Conservation (phyloP, 2,329 filamentous ascomycete genomes). For the Claviceps cyperi region DNA sequence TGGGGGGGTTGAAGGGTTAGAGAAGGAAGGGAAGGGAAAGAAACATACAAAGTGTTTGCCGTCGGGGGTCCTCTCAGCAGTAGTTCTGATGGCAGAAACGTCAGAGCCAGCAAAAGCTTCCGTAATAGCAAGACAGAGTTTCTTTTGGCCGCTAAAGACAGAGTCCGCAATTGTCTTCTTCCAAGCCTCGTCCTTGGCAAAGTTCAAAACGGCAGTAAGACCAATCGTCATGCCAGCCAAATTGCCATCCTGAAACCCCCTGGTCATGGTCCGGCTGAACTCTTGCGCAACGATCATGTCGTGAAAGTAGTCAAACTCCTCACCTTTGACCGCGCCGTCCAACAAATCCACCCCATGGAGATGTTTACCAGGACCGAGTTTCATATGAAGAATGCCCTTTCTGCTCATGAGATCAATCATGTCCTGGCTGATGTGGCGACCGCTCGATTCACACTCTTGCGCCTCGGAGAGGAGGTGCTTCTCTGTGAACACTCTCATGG, state of each 20-base stretch:
- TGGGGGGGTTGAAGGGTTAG: not conserved
- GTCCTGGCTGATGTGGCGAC: slow-evolving; percentile 54
- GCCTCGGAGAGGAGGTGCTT: slow-evolving; percentile 59
- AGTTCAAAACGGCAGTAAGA: slow-evolving; percentile 67
- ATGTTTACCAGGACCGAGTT: slow-evolving; percentile 70
- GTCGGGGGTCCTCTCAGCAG: slow-evolving; percentile 60
- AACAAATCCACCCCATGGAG: slow-evolving; percentile 56
- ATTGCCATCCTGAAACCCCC: slow-evolving; percentile 78
- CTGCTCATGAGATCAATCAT: slow-evolving; percentile 69
- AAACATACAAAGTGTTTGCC: slow-evolving; percentile 53
- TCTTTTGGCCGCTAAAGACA: slow-evolving; percentile 67
- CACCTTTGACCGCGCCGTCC: slow-evolving; percentile 54
- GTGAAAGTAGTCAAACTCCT: slow-evolving; percentile 81
- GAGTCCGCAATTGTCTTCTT: slow-evolving; percentile 55
- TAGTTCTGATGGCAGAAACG: slow-evolving; percentile 66
- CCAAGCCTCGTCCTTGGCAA: slow-evolving; percentile 51
- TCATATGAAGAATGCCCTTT: slow-evolving; percentile 64
- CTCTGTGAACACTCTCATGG: slow-evolving; percentile 60
- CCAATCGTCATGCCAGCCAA: slow-evolving; percentile 78
- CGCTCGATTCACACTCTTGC: slow-evolving; percentile 58
- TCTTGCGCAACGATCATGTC: slow-evolving; percentile 68
- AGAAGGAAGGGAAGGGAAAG: not conserved
- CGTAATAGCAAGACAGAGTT: slow-evolving; percentile 77
- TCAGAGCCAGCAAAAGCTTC: slow-evolving; percentile 75
- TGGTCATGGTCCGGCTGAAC: slow-evolving; percentile 51